A percentile compares a stretch with the other conserved stretches of the same genome.
Conservation (phyloP, 345 rosid genomes). For the Psidium friedrichsthalianum region DNA sequence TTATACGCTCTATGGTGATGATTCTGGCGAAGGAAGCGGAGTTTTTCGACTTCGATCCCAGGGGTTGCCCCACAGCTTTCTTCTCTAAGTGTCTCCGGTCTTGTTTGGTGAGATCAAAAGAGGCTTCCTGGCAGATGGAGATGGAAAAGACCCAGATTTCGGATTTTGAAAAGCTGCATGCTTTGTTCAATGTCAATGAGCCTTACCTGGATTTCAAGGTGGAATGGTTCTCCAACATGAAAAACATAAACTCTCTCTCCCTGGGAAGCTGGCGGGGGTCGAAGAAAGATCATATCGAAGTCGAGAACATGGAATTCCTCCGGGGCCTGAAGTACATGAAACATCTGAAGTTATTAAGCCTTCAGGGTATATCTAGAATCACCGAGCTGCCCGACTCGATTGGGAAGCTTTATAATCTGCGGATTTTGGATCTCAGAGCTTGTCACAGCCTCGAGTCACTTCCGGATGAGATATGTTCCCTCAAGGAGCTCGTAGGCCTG, state of each 20-base stretch:
- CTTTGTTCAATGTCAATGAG: constrained; percentile 18
- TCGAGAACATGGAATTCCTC: constrained; percentile 14
- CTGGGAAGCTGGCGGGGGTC: constrained; percentile 27
- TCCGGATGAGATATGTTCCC: constrained; percentile 9
- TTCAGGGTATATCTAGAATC: constrained; percentile 34
- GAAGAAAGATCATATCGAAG: constrained; percentile 20
- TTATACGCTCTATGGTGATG: not conserved
- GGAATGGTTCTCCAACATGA: constrained; percentile 15
- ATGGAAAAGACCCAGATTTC: not conserved
- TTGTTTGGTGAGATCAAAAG: not conserved
- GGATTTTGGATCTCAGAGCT: constrained; percentile 23
- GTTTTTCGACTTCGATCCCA: not conserved
- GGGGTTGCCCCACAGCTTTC: not conserved
- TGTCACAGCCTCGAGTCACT: constrained; percentile 27
- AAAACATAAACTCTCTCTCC: constrained; percentile 9
- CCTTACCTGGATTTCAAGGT: constrained; percentile 7
- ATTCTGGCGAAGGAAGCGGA: not conserved
- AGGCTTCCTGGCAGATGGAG: not conserved
- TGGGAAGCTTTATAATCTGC: constrained; percentile 5
- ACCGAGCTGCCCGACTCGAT: constrained; percentile 8
- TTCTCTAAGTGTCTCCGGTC: not conserved
- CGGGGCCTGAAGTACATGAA: constrained; percentile 5
- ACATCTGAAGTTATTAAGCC: constrained; percentile 19
- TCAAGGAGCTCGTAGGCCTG: constrained; percentile 16
- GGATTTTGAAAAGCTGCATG: not conserved